These are phyloP conservation scores for Pyrenochaeta sp. DNA, from an alignment of 2,329 filamentous ascomycete species.

Conservation along the genomic window DNA sequence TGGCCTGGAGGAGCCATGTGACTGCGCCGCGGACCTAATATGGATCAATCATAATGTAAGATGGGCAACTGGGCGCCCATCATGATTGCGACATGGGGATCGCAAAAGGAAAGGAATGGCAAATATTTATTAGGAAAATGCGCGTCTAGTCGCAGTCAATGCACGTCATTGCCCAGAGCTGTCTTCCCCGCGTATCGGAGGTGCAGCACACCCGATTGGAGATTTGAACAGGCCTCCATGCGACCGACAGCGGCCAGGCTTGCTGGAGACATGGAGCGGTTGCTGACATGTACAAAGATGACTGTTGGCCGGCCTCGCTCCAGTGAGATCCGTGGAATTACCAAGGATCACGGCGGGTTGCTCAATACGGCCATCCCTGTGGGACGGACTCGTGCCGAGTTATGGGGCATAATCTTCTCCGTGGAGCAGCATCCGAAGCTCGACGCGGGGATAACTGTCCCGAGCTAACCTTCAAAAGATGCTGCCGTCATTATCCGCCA, in stretches of 20 bases:
- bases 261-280: conserved; percentile 1
- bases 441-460: conserved; percentile 38
- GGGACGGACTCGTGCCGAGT: conserved; percentile 5
- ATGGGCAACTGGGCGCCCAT: conserved; percentile 17
- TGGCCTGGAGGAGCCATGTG: conserved; percentile 41
- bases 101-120: conserved; percentile 7
- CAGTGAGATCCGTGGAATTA: conserved; percentile 20
- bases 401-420: conserved; percentile 2
- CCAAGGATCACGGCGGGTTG: conserved; percentile 23
- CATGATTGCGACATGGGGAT: conserved; percentile 15
- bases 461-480: conserved; percentile 33
- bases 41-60: conserved; percentile 14
- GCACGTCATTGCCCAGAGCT: conserved; percentile 22
- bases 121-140: conserved; percentile 19
- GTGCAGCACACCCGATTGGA: conserved; percentile 15
- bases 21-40: conserved; percentile 27
- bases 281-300: conserved; percentile 10
- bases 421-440: conserved; percentile 22
- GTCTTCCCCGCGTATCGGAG: conserved; percentile 14
- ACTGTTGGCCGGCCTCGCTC: conserved; percentile 8
- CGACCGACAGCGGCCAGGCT: conserved; percentile 4
- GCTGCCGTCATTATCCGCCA: conserved; percentile 43
- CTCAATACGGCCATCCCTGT: conserved; percentile 19
- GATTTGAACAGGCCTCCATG: conserved; percentile 6
- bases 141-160: conserved; percentile 8